Evolutionary conservation across 768 basidiomycete species (phyloP), one percentile per base, ranked within the genome.

Genomic region (Mycena belliarum): DNA sequence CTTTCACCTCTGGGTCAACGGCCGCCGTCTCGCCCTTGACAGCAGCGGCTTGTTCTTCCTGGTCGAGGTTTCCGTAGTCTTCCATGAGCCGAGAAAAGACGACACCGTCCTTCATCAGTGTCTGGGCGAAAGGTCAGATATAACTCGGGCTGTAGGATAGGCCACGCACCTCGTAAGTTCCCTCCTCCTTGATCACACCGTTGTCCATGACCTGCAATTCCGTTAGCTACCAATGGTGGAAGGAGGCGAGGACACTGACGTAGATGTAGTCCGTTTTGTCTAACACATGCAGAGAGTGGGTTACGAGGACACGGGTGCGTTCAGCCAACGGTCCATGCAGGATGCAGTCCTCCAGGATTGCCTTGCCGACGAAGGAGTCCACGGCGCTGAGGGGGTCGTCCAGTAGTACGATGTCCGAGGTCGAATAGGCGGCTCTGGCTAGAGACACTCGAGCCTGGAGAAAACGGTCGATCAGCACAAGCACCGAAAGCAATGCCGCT

Each of bases 351-450:
- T 89, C 82, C 5, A 89, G 63, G 48, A 89, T 82, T 26, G 77
- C 76, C 61, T 85, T 84, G 11, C 87, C 86, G 6, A 92, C 90
- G 62, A 88, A 84, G 0, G 89, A 83, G 61, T 93, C 91, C 9
- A 93, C 85, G 0, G 91, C 90, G 33, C 85, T 84, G 32, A 93
- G 79, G 16, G 91, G 88, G 66, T 95, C 92, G 65, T 95, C 91
- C 26, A 93, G 78, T 15, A 93, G 79, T 40, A 91, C 83, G 51
- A 93, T 79, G 55, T 91, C 87, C 1, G 87, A 79, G 0, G 79
- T 73, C 4, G 88, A 85, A 65, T 93, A 95, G 1, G 87, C 86
- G 0, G 89, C 89, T 25, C 92, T 76, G 0, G 91, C 92, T 23
- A 92, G 73, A 1, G 86, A 87, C 5, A 91, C 80, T n/a, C 88